phyloP scores from a whole-genome alignment of 768 basidiomycete species.

The Hydnomerulius pinastri region DNA sequence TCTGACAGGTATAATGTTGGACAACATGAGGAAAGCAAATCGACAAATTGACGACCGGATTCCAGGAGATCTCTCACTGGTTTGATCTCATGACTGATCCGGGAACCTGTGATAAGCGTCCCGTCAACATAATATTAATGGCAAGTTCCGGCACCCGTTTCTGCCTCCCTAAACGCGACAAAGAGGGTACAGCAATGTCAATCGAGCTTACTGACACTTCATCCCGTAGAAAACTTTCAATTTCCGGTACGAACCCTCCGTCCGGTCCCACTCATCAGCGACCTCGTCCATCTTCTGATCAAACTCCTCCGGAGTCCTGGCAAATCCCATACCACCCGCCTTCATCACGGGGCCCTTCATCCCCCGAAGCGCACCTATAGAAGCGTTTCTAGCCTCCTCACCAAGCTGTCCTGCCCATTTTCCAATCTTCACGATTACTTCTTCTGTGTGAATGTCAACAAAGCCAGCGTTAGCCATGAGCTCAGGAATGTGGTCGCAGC shows the following conservation, averaged over 20 bases:
- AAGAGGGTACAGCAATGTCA: too few species aligned
- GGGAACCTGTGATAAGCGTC: too few species aligned
- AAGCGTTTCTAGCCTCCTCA: conserved; percentile 17
- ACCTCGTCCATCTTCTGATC: conserved; percentile 18
- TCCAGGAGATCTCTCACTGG: too few species aligned
- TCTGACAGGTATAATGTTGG: too few species aligned
- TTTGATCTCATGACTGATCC: too few species aligned
- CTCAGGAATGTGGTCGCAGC: conserved; percentile 11
- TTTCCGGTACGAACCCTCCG: conserved; percentile 6
- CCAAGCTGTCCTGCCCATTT: conserved; percentile 21
- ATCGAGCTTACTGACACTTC: neutral
- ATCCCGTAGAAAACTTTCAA: conserved; percentile 5
- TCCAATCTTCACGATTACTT: conserved; percentile 13
- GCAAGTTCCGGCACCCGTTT: too few species aligned
- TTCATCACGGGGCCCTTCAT: conserved; percentile 24
- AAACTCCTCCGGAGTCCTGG: conserved; percentile 16
- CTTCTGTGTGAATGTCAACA: conserved; percentile 10
- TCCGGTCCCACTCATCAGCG: conserved; percentile 25
- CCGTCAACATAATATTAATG: too few species aligned
- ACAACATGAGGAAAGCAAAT: too few species aligned
- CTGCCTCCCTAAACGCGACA: too few species aligned
- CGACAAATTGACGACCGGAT: too few species aligned
- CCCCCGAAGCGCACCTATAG: conserved; percentile 20
- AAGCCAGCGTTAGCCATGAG: conserved; percentile 2
- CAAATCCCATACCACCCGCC: conserved; percentile 23